phyloP scores from a whole-genome alignment of 2,329 filamentous ascomycete genomes.

The Fusarium beomiforme region DNA sequence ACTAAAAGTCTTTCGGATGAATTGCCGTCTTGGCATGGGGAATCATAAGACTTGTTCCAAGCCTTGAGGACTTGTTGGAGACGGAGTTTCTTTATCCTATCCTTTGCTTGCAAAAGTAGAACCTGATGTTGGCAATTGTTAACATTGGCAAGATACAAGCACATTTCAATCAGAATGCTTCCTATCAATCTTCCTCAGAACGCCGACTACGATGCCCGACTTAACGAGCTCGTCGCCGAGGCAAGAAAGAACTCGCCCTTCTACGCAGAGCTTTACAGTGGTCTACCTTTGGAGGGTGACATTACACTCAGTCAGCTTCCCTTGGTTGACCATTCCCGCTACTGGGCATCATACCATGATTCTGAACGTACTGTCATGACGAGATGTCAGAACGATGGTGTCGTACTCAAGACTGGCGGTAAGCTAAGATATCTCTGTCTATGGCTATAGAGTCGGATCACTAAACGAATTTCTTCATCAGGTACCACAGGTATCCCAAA shows the following conservation, averaged over 20 bases:
- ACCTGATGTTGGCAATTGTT: too few relatives aligned
- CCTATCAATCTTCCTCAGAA: neutral
- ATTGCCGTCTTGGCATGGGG: too few relatives aligned
- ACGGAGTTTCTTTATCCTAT: too few relatives aligned
- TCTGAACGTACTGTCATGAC: neutral
- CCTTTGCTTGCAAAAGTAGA: too few relatives aligned
- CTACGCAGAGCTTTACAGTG: neutral
- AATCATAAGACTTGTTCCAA: too few relatives aligned
- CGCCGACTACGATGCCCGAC: neutral
- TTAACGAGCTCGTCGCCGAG: neutral
- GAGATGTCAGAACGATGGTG: neutral
- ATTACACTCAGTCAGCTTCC: neutral
- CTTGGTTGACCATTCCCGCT: neutral
- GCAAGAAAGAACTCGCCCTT: neutral
- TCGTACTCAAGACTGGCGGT: neutral
- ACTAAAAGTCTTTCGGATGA: too few relatives aligned
- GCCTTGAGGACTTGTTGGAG: too few relatives aligned
- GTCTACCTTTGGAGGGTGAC: neutral
- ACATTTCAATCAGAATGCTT: neutral
- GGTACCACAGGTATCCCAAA: neutral
- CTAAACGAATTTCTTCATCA: accelerated
- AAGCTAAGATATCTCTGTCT: neutral
- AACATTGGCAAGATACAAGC: neutral
- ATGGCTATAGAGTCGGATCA: accelerated
- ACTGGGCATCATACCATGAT: neutral